Conservation (phyloP, 2,329 filamentous ascomycete species). For the Aspergillus sergii region DNA sequence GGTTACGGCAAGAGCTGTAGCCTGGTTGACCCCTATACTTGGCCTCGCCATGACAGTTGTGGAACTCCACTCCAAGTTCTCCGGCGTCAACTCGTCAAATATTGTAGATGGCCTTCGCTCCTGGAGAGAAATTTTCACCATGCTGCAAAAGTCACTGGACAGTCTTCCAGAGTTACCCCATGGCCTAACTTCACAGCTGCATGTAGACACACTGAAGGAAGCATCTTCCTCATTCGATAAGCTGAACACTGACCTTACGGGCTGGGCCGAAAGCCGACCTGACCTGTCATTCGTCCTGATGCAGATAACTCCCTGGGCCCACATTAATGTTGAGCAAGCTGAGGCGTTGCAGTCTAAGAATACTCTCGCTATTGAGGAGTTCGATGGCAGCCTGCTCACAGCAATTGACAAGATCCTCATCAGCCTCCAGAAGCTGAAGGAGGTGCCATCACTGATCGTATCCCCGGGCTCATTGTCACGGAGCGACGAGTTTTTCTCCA, state of each 20-base stretch:
- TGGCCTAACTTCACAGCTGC: constrained; percentile 45
- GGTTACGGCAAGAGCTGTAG: constrained; percentile 33
- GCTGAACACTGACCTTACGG: constrained; percentile 46
- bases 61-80: constrained; percentile 67
- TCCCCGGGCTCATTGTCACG: constrained; percentile 65
- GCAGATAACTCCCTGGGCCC: constrained; percentile 69
- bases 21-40: constrained; percentile 73
- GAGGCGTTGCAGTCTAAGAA: constrained; percentile 15
- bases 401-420: constrained; percentile 78
- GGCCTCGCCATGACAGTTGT: constrained; percentile 64
- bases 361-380: constrained; percentile 41
- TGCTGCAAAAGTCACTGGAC: constrained; percentile 46
- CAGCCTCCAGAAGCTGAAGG: constrained; percentile 68
- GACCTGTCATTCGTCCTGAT: constrained; percentile 66
- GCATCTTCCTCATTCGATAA: constrained; percentile 30
- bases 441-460: constrained; percentile 61
- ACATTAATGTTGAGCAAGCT: constrained; percentile 29
- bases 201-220: constrained; percentile 33
- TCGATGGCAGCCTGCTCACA: constrained; percentile 63
- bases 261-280: constrained; percentile 52
- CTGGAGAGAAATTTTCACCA: constrained; percentile 55
- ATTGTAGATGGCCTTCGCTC: constrained; percentile 51
- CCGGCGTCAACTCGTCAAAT: constrained; percentile 52
- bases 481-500: constrained; percentile 56
- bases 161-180: constrained; percentile 54